Percentiles rank a stretch among this genome's conserved stretches.
Conservation (phyloP, 1,284 basidiomycete genomes). For the Cutaneotrichosporon dermatis region DNA sequence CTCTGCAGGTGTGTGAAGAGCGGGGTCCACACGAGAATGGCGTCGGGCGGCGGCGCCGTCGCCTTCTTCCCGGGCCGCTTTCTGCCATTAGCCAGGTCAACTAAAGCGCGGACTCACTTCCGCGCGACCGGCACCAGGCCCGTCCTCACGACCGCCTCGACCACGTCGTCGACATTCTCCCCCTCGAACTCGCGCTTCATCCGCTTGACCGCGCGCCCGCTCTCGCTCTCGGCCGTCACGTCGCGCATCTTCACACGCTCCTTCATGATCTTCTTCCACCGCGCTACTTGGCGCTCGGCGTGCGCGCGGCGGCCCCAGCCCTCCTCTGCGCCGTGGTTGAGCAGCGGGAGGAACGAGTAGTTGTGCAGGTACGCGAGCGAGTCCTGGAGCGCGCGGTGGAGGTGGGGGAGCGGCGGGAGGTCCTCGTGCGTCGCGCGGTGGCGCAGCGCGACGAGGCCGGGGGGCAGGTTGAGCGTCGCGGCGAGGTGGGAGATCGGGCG, state of each 20-base stretch:
- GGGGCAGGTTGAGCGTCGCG: conserved; percentile 74
- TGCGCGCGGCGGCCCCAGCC: conserved; percentile 50
- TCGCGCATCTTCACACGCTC: conserved; percentile 57
- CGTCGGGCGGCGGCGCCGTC: conserved; percentile 32
- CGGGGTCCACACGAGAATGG: conserved; percentile 33
- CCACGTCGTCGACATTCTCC: conserved; percentile 60
- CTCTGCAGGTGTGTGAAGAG: conserved; percentile 9
- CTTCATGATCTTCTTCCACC: conserved; percentile 47
- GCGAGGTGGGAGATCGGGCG: conserved; percentile 87
- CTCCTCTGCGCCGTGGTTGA: conserved; percentile 55
- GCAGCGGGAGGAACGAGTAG: conserved; percentile 67
- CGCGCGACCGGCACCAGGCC: conserved; percentile 74
- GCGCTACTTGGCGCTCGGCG: conserved; percentile 46
- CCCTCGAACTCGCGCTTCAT: conserved; percentile 41
- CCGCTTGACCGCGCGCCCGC: conserved; percentile 39
- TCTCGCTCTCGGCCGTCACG: conserved; percentile 65
- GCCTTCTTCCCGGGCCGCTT: conserved; percentile 11
- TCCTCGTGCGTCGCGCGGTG: conserved; percentile 97
- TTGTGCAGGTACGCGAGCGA: conserved; percentile 61
- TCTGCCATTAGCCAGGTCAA: conserved; percentile 13
- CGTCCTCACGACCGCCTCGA: conserved; percentile 62
- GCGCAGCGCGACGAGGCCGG: conserved; percentile 87
- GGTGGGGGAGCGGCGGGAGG: conserved; percentile 74
- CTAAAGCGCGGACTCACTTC: conserved; percentile 68
- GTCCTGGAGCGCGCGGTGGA: conserved; percentile 70